Evolutionary conservation across 2,329 filamentous ascomycete genomes (phyloP).

Genomic region (Scedosporium dehoogii): DNA sequence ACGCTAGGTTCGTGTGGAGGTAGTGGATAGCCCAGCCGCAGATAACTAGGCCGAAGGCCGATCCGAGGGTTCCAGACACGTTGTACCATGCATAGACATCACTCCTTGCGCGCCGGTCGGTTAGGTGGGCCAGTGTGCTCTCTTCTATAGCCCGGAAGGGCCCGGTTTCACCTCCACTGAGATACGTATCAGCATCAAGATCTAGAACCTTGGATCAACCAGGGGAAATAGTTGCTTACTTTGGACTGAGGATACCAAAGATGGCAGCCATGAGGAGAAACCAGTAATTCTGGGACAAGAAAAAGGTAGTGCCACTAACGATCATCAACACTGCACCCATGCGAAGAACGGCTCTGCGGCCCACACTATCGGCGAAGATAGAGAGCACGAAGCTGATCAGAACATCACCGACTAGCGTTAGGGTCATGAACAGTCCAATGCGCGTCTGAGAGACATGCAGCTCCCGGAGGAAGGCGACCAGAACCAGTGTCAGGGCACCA

Average conservation of each 20-base stretch:
- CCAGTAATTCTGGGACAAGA: constrained; percentile 43
- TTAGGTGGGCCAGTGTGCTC: constrained; percentile 48
- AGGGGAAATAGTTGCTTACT: constrained; percentile 17
- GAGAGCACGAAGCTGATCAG: constrained; percentile 49
- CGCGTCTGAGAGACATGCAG: constrained; percentile 38
- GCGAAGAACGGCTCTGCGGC: constrained; percentile 42
- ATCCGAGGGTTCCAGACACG: constrained; percentile 47
- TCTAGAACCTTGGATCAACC: background rate
- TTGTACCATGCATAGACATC: constrained; percentile 56
- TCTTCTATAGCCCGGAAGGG: constrained; percentile 55
- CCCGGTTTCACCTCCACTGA: constrained; percentile 53
- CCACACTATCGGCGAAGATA: constrained; percentile 46
- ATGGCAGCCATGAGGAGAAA: constrained; percentile 46
- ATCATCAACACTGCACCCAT: constrained; percentile 46
- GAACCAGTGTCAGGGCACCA: constrained; percentile 45
- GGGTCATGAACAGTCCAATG: constrained; percentile 56
- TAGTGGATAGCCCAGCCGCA: constrained; percentile 50
- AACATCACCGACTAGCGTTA: constrained; percentile 51
- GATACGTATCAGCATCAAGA: background rate
- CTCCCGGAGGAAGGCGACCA: constrained; percentile 44
- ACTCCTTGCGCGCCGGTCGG: constrained; percentile 29
- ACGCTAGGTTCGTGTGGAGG: constrained; percentile 31
- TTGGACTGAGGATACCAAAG: constrained; percentile 52
- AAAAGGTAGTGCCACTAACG: constrained; percentile 45
- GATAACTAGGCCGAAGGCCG: constrained; percentile 47